Conservation (phyloP, 2,329 filamentous ascomycete genomes). For the Apiospora kogelbergensis region DNA sequence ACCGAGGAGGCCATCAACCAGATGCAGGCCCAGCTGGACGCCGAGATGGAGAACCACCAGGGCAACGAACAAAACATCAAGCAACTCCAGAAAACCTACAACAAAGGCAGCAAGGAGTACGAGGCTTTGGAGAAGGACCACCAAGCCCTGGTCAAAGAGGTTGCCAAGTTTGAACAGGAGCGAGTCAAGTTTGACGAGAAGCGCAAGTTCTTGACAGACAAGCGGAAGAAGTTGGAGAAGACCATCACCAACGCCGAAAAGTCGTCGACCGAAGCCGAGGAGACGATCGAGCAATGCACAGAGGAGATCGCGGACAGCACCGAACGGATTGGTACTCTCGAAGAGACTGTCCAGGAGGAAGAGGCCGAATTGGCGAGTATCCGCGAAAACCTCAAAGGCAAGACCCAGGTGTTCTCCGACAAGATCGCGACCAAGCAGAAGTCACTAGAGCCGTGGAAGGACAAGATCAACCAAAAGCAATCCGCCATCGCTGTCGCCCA, state of each 20-base stretch:
- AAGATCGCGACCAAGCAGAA: constrained; percentile 92
- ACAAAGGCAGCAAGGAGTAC: constrained; percentile 78
- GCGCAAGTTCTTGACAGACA: constrained; percentile 86
- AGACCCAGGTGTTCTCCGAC: constrained; percentile 92
- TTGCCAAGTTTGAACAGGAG: constrained; percentile 93
- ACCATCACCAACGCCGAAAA: constrained; percentile 75
- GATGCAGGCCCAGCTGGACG: constrained; percentile 82
- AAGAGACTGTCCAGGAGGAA: constrained; percentile 73
- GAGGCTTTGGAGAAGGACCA: constrained; percentile 80
- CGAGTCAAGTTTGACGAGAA: constrained; percentile 98
- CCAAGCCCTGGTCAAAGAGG: constrained; percentile 78
- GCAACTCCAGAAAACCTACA: constrained; percentile 80
- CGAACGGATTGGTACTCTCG: constrained; percentile 73
- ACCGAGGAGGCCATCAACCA: constrained; percentile 89
- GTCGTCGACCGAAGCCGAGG: constrained; percentile 70
- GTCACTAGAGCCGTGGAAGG: constrained; percentile 91
- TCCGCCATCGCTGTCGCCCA: constrained; percentile 92
- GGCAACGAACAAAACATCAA: constrained; percentile 91
- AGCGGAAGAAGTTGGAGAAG: constrained; percentile 95
- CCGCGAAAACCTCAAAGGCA: constrained; percentile 85
- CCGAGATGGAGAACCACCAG: constrained; percentile 87
- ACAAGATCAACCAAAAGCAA: constrained; percentile 95
- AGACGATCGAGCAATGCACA: constrained; percentile 74
- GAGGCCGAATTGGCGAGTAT: constrained; percentile 83
- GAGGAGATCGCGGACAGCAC: constrained; percentile 76